Percentiles rank a stretch among this genome's conserved stretches.
Conservation (phyloP, 1,139 yeast genomes). For the Nematodospora anomalae region DNA sequence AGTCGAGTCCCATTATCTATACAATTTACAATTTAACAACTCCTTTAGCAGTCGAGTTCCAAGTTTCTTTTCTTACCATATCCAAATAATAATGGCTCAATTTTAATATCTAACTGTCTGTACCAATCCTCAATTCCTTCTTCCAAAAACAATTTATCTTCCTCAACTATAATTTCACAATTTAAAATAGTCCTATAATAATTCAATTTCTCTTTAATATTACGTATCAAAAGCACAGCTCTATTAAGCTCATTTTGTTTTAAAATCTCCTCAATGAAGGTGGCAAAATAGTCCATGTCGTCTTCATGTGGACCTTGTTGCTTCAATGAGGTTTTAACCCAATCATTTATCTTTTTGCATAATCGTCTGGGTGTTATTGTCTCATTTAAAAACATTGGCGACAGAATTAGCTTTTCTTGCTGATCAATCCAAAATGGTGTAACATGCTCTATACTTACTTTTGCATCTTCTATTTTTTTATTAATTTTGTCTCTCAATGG, state of each 20-base stretch:
- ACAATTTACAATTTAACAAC: too few relatives aligned
- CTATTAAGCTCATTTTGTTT: slow-evolving; percentile 21
- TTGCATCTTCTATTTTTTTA: slow-evolving; percentile 20
- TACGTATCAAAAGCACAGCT: slow-evolving; percentile 23
- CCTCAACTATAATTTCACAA: slow-evolving; percentile 1
- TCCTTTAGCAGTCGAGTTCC: slow-evolving; percentile 1
- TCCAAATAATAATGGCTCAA: slow-evolving; percentile 10
- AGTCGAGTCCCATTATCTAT: too few relatives aligned
- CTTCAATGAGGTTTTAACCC: slow-evolving; percentile 50
- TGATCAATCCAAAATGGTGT: slow-evolving; percentile 27
- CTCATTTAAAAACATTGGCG: slow-evolving; percentile 40
- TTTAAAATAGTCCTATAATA: slow-evolving; percentile 12
- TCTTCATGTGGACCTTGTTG: slow-evolving; percentile 58
- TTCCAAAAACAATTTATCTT: slow-evolving; percentile 9
- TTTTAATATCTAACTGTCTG: slow-evolving; percentile 11
- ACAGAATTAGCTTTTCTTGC: slow-evolving; percentile 21
- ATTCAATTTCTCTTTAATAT: slow-evolving; percentile 18
- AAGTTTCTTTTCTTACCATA: slow-evolving; percentile 7
- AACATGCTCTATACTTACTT: slow-evolving; percentile 20
- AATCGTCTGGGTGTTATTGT: slow-evolving; percentile 28
- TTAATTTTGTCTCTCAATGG: slow-evolving; percentile 34
- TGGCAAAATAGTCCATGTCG: slow-evolving; percentile 46
- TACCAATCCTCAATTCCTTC: slow-evolving; percentile 29
- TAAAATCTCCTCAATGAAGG: slow-evolving; percentile 24
- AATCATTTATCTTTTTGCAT: slow-evolving; percentile 35